These are phyloP conservation scores for Mycena chlorophos DNA, from an alignment of 768 basidiomycete species.

Conservation along the genomic window DNA sequence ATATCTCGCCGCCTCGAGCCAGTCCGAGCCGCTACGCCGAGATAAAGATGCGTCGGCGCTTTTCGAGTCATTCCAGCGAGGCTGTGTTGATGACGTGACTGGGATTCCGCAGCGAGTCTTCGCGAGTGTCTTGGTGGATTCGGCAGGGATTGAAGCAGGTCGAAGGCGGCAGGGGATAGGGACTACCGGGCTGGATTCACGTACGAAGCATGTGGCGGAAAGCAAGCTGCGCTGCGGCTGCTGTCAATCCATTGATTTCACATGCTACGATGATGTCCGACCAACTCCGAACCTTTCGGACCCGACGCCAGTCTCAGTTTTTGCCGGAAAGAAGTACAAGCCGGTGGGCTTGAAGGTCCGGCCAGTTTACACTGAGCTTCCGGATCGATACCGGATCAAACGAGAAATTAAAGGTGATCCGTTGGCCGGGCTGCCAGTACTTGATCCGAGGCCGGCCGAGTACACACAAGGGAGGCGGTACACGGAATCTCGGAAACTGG, in stretches of 20 bases:
- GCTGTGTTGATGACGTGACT: neutral
- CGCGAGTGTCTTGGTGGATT: neutral
- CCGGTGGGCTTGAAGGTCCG: slow-evolving; percentile 20
- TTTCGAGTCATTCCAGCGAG: neutral
- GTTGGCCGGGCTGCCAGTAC: slow-evolving; percentile 16
- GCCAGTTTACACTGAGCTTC: slow-evolving; percentile 22
- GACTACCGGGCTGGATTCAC: neutral
- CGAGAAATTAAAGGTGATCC: slow-evolving; percentile 28
- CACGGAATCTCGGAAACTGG: slow-evolving; percentile 22
- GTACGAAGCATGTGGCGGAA: neutral
- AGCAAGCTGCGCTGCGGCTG: neutral
- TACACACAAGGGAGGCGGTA: slow-evolving; percentile 21
- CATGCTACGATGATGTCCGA: neutral
- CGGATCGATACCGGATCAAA: slow-evolving; percentile 23
- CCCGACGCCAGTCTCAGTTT: neutral
- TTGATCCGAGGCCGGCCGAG: slow-evolving; percentile 20
- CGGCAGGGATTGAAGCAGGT: neutral
- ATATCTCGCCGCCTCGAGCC: neutral
- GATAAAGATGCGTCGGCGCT: neutral
- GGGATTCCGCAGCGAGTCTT: slow-evolving; percentile 10
- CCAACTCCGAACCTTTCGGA: neutral
- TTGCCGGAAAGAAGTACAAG: slow-evolving; percentile 24
- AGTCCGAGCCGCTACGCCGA: neutral
- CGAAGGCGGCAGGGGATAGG: neutral
- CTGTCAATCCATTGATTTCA: slow-evolving; percentile 1